Conservation (phyloP, 1,139 yeast species). For the Magnusiomyces fungicola region DNA sequence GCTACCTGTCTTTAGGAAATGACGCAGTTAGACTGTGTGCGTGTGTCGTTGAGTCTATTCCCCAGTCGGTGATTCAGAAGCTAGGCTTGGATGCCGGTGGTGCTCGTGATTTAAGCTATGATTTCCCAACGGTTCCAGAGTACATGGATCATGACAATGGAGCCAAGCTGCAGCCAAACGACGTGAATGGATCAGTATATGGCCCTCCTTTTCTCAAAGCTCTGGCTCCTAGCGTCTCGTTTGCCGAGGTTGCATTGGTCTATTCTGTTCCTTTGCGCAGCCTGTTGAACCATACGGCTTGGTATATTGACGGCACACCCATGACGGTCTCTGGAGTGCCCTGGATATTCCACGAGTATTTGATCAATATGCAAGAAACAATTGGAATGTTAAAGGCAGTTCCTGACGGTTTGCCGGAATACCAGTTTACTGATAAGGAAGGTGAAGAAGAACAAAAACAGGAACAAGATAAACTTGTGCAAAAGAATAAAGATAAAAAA, state of each 20-base stretch:
- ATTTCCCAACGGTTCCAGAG: too few relatives aligned
- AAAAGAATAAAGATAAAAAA: too few relatives aligned
- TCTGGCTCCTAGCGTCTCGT: constrained; percentile 18
- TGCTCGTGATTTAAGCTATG: too few relatives aligned
- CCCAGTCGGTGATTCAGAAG: too few relatives aligned
- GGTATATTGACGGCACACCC: constrained; percentile 9
- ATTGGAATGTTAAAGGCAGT: neutral
- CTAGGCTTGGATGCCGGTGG: too few relatives aligned
- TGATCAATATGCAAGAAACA: neutral
- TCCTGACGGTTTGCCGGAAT: neutral
- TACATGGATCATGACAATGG: too few relatives aligned
- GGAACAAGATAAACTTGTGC: too few relatives aligned
- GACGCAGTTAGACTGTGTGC: constrained; percentile 75
- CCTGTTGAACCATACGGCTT: constrained; percentile 13
- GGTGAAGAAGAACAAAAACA: too few relatives aligned
- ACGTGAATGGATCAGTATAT: too few relatives aligned
- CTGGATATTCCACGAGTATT: constrained; percentile 15
- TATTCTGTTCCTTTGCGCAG: constrained; percentile 21
- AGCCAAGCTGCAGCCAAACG: too few relatives aligned
- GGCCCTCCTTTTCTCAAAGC: too few relatives aligned
- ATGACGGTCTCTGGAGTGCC: constrained; percentile 1
- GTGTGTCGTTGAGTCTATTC: too few relatives aligned
- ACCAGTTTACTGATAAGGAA: neutral
- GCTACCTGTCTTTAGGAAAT: constrained; percentile 66
- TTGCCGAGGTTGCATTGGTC: constrained; percentile 25